phyloP scores from a whole-genome alignment of 1,284 basidiomycete species.

The Pulveroboletus sp. region DNA sequence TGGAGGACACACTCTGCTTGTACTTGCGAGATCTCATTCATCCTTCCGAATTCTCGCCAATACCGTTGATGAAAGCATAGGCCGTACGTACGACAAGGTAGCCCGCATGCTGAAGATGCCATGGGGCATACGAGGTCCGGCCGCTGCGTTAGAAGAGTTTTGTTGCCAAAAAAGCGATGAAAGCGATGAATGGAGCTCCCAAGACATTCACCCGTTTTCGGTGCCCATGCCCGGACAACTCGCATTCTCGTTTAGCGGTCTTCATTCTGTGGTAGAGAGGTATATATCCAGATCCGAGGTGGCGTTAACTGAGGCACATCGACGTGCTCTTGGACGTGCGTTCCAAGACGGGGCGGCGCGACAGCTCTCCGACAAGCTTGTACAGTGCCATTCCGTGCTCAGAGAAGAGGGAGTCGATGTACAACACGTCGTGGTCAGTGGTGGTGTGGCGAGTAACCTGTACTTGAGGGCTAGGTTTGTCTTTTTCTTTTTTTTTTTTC shows the following conservation, averaged over 20 bases:
- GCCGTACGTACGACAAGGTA: conserved; percentile 79
- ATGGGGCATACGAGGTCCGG: conserved; percentile 63
- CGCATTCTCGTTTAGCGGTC: conserved; percentile 76
- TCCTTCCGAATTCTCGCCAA: conserved; percentile 75
- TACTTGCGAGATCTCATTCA: conserved; percentile 64
- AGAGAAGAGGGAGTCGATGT: conserved; percentile 43
- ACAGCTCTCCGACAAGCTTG: conserved; percentile 78
- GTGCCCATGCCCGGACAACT: conserved; percentile 57
- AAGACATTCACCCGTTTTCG: conserved; percentile 46
- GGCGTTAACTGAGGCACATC: conserved; percentile 40
- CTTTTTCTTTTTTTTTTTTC: neutral
- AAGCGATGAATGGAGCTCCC: conserved; percentile 30
- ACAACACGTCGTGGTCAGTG: conserved; percentile 74
- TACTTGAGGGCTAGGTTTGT: conserved; percentile 65
- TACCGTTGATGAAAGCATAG: conserved; percentile 77
- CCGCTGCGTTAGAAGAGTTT: conserved; percentile 78
- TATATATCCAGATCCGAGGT: conserved; percentile 38
- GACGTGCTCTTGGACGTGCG: conserved; percentile 55
- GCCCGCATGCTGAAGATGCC: conserved; percentile 67
- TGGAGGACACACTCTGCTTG: conserved; percentile 88
- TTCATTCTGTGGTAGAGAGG: conserved; percentile 66
- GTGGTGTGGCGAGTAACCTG: conserved; percentile 87
- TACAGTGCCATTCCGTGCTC: conserved; percentile 58
- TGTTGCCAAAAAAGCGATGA: conserved; percentile 41
- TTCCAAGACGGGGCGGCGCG: conserved; percentile 74